Evolutionary conservation across 2,329 filamentous ascomycete species (phyloP), one percentile per base, ranked within the genome.

Genomic region (Colletotrichum filicis): DNA sequence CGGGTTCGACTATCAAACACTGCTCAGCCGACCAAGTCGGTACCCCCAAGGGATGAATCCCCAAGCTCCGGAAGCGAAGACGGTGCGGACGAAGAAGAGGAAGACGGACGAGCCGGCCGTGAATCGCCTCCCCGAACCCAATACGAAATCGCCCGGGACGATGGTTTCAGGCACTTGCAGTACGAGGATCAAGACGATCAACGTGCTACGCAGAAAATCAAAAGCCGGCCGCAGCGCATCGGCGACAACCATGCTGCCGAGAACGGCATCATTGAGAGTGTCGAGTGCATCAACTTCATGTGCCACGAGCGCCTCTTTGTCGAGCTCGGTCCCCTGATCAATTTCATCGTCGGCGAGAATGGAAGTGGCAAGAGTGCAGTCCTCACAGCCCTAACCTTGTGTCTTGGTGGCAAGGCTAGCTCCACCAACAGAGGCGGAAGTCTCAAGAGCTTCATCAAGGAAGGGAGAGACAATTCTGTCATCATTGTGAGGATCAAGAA

Each of bases 281-380:
- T 98, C 68, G 93, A 92, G 49, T 97, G 95, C 81, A 90, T 91
- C 77, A 98, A 98, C 81, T 98, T 98, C 83, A 98, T 98, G 97
- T 98, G 96, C 79, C 97, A 99, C 81, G 87, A 91, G 57, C 92
- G 92, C 68, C 88, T 98, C 22, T 91, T 93, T 56, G 93, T 97
- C 73, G 90, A 93, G 69, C 87, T 99, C n/a, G 97, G 97, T 0
- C 97, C 97, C 0, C 86, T 98, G 49, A 97, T 99, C 82, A 99
- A 99, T 83, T 99, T 99, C 83, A 95, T 99, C 74, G 95, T 98
- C 68, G 97, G 97, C 19, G 95, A 98, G 82, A 99, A 99, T 80
- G 97, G 97, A 37, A 98, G 96, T 80, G 97, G 97, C 46, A 99
- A 99, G 85, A 99, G 97, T 81, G 97, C 97, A 3, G 93, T 98